Evolutionary conservation across 768 basidiomycete species (phyloP), one percentile per base, ranked within the genome.

Genomic region (Fomitopsis serialis): DNA sequence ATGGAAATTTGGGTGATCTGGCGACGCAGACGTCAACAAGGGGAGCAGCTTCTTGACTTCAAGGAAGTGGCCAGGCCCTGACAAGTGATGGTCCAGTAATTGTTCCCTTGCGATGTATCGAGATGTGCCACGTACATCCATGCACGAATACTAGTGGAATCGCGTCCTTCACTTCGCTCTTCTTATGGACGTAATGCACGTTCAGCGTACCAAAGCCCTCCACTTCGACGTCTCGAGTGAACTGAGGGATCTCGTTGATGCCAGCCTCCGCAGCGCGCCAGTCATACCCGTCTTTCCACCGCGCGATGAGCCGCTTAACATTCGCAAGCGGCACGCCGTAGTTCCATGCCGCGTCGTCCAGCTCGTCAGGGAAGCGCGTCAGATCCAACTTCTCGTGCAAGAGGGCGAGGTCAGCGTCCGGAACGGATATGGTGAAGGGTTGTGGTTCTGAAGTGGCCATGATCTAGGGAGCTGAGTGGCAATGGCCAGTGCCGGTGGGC

Each of bases 311-410:
- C 6, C 66, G 61, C 21, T 55, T 42, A 17, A 70, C 48, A 46
- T 70, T 67, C 1, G 51, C 56, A 10, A 67, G 50, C 7, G 58
- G 60, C 10, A 60, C 70, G 5, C 83, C 83, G 48, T 83, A 85
- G 21, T 71, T 72, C 72, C 77, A 74, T 0, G 68, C 74, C 0
- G 74, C 76, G 21, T 73, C 71, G 10, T 80, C 71, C 2, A 85
- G 70, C 55, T 85, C 82, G 59, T 84, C 79, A 0, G 84, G 84
- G 17, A 84, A 72, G 1, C 63, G 67, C 0, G 74, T 61, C 13
- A 79, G 68, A 0, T 66, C 69, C 11, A 86, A 77, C 56, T 81
- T 85, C 42, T 64, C 58, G 6, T 64, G 63, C 13, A 85, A 70
- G 13, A 66, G 25, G 0, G 64, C 60, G 24, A 86, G 63, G 13